Percentiles rank a stretch among this genome's conserved stretches.
These are phyloP conservation scores for Lentithecium fluviatile DNA, from an alignment of 495 filamentous ascomycete species.

Conservation along the genomic window DNA sequence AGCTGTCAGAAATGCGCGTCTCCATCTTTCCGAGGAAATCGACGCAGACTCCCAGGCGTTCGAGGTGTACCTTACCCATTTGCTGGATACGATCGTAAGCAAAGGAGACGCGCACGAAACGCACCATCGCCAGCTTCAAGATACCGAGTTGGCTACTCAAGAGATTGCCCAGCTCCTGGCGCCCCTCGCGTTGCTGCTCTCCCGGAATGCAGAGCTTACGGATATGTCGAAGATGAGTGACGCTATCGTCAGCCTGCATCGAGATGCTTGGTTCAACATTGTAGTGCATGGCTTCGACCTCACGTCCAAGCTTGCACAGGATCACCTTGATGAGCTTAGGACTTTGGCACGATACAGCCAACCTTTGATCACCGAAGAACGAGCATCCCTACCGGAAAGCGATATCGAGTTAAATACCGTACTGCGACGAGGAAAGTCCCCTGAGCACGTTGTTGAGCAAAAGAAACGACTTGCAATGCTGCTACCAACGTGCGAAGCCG, in stretches of 20 bases:
- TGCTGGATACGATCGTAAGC: constrained; percentile 85
- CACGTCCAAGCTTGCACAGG: constrained; percentile 63
- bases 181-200: constrained; percentile 75
- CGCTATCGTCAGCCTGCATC: constrained; percentile 57
- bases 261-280: constrained; percentile 97
- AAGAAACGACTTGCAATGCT: constrained; percentile 71
- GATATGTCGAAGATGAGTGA: constrained; percentile 52
- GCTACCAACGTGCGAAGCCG: constrained; percentile 68
- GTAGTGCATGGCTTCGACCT: constrained; percentile 87
- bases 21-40: constrained; percentile 69
- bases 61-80: constrained; percentile 73
- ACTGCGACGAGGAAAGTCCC: constrained; percentile 73
- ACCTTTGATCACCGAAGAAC: constrained; percentile 77
- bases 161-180: constrained; percentile 83
- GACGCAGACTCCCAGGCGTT: constrained; percentile 66
- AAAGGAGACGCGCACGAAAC: constrained; percentile 71
- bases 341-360: constrained; percentile 81
- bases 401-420: constrained; percentile 95
- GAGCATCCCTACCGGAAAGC: constrained; percentile 84
- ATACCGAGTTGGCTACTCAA: constrained; percentile 72
- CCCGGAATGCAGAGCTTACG: constrained; percentile 48
- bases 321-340: constrained; percentile 68
- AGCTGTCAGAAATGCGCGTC: constrained; percentile 73
- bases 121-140: constrained; percentile 64
- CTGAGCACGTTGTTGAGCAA: constrained; percentile 73